Evolutionary conservation across 805 yeast genomes (phyloP).

Genomic region (Metschnikowia hibisci): DNA sequence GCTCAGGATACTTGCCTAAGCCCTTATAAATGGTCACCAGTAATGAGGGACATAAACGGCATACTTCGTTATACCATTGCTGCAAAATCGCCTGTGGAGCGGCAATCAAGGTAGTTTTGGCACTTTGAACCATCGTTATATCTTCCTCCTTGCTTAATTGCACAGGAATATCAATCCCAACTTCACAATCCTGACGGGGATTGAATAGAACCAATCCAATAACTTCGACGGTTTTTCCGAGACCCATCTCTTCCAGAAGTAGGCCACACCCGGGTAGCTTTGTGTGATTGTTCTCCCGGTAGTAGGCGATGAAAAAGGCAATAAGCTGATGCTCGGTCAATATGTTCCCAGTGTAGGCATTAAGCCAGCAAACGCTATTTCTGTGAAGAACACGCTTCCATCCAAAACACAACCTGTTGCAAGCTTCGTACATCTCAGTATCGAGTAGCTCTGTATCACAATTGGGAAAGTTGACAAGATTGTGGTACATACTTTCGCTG

Average conservation of each 20-base stretch:
- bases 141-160: constrained; percentile 36
- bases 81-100: constrained; percentile 79
- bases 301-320: constrained; percentile 23
- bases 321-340: constrained; percentile 29
- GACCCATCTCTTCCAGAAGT: constrained; percentile 94
- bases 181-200: constrained; percentile 42
- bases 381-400: constrained; percentile 34
- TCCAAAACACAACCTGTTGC: constrained; percentile 50
- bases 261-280: constrained; percentile 56
- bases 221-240: constrained; percentile 91
- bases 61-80: constrained; percentile 84
- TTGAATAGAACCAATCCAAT: constrained; percentile 62
- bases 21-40: constrained; percentile 66
- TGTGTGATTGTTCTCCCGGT: constrained; percentile 20
- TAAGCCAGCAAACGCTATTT: constrained; percentile 39
- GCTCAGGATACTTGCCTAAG: constrained; percentile 23
- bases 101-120: constrained; percentile 74
- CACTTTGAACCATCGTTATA: constrained; percentile 43
- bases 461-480: constrained; percentile 6
- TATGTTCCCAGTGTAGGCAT: constrained; percentile 48
- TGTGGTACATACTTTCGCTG: constrained; percentile 6
- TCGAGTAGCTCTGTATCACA: constrained; percentile 17
- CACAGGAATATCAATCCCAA: constrained; percentile 27
- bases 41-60: constrained; percentile 53
- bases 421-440: constrained; percentile 21